Conservation (phyloP, 345 rosid species). For the Melaleuca quinquenervia region DNA sequence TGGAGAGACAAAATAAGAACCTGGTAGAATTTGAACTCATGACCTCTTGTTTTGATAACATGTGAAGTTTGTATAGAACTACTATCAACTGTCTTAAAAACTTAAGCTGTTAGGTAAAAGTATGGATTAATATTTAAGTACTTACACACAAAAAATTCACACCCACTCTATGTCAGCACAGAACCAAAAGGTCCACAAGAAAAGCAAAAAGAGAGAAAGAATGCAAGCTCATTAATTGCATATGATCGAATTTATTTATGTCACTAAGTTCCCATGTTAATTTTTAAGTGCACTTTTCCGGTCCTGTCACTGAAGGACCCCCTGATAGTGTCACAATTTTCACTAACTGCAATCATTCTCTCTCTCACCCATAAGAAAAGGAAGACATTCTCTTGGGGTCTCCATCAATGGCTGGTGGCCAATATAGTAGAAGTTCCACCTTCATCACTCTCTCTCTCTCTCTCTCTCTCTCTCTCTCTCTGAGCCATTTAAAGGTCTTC, state of each 20-base stretch:
- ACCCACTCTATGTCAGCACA: neutral
- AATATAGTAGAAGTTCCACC: neutral
- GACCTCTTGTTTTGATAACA: no score
- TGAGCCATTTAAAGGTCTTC: neutral
- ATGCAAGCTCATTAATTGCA: neutral
- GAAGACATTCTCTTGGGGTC: constrained; percentile 27
- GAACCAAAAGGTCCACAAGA: neutral
- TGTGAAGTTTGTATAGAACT: no score
- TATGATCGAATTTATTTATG: neutral
- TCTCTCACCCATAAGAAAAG: neutral
- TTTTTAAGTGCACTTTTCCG: constrained; percentile 1
- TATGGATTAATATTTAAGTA: no score
- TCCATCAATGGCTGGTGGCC: constrained; percentile 36
- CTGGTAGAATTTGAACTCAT: no score
- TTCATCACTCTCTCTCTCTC: neutral
- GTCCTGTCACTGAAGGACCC: neutral
- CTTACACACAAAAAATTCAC: no score
- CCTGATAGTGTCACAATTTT: neutral
- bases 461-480: neutral
- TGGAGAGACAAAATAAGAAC: no score
- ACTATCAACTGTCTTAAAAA: no score
- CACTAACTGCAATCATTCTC: neutral
- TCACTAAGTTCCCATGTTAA: neutral
- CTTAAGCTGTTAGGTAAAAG: no score
- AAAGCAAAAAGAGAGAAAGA: neutral